phyloP scores from a whole-genome alignment of 495 filamentous ascomycete genomes.

The Geopyxis carbonaria region DNA sequence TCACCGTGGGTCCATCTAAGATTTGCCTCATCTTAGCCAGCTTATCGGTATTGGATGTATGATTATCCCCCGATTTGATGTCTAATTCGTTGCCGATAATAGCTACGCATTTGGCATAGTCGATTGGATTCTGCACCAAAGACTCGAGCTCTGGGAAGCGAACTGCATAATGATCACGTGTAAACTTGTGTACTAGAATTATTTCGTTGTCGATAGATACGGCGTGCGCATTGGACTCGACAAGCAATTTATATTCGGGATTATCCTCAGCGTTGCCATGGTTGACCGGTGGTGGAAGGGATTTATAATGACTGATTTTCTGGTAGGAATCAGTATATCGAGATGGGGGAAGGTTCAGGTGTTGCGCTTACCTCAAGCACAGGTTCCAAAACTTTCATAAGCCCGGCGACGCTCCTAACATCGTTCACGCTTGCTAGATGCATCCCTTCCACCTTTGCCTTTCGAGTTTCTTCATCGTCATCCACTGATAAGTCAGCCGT shows the following conservation, averaged over 20 bases:
- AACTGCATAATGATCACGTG: constrained; percentile 85
- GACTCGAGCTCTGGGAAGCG: constrained; percentile 94
- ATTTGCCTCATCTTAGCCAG: constrained; percentile 69
- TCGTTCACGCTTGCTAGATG: constrained; percentile 52
- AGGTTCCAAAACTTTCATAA: constrained; percentile 62
- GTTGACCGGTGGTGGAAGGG: constrained; percentile 44
- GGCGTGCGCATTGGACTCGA: constrained; percentile 67
- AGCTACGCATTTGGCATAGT: constrained; percentile 89
- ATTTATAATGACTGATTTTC: constrained; percentile 53
- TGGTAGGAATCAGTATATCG: constrained; percentile 29
- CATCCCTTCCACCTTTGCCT: constrained; percentile 64
- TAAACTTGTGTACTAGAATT: constrained; percentile 82
- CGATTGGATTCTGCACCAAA: constrained; percentile 74
- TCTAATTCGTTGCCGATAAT: constrained; percentile 90
- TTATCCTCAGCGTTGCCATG: constrained; percentile 69
- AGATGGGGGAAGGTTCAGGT: constrained; percentile 24
- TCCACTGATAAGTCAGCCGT: constrained; percentile 30
- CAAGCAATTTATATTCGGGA: constrained; percentile 69
- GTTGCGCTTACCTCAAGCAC: constrained; percentile 52
- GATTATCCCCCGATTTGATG: constrained; percentile 55
- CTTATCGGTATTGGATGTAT: constrained; percentile 33
- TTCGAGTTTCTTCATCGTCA: constrained; percentile 50
- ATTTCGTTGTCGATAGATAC: constrained; percentile 84
- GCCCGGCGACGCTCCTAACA: constrained; percentile 51
- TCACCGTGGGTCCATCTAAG: constrained; percentile 72